Conservation (phyloP, 345 rosid genomes). For the Mallotus nudiflorus region DNA sequence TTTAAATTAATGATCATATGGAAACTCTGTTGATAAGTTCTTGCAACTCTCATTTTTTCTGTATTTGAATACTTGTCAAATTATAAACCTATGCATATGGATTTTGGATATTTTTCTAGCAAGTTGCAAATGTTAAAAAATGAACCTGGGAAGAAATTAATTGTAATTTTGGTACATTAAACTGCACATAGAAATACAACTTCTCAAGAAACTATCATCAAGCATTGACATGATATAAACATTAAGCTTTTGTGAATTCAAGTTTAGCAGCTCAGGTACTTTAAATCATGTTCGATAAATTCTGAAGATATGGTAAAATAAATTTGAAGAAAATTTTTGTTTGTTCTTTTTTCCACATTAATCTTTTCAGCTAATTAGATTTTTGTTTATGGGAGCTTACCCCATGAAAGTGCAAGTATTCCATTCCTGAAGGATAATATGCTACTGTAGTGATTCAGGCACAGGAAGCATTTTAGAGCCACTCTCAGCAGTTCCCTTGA, state of each 20-base stretch:
- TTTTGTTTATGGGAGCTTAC: slow-evolving; percentile 13
- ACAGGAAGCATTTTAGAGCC: slow-evolving; percentile 74
- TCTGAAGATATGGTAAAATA: background rate
- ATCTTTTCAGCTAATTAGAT: slow-evolving; percentile 3
- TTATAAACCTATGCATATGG: background rate
- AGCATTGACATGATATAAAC: background rate
- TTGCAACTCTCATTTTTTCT: background rate
- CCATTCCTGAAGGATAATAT: slow-evolving; percentile 39
- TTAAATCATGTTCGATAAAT: background rate
- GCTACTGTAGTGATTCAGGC: slow-evolving; percentile 75
- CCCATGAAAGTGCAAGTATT: background rate
- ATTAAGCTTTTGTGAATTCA: background rate
- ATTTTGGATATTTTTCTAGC: background rate
- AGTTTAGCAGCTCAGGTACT: background rate
- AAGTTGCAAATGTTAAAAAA: background rate
- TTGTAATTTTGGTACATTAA: background rate
- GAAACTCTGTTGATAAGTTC: background rate
- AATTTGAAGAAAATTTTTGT: background rate
- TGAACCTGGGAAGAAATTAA: background rate
- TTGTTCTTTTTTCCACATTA: background rate
- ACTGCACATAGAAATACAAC: background rate
- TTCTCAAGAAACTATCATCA: background rate
- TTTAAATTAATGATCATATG: background rate
- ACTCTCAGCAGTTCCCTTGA: slow-evolving; percentile 70
- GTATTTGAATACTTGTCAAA: background rate